Conservation (phyloP, 805 yeast genomes). For the Sungouiozyma intestinalis region DNA sequence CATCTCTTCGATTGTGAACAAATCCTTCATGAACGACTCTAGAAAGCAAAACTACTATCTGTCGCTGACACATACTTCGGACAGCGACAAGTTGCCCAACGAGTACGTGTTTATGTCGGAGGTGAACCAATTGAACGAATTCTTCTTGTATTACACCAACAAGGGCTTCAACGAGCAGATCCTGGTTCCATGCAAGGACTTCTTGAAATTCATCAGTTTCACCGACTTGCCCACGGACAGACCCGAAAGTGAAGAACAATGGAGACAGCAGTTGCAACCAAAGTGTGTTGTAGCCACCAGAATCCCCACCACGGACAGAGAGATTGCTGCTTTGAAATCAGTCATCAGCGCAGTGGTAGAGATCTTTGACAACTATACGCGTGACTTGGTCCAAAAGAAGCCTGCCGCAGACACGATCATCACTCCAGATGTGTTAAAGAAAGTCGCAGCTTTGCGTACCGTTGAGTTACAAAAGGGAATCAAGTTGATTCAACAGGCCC, state of each 20-base stretch:
- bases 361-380: conserved; percentile 48
- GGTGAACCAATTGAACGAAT: conserved; percentile 66
- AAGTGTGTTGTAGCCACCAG: conserved; percentile 45
- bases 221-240: conserved; percentile 75
- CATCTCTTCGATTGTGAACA: conserved; percentile 76
- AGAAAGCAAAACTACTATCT: conserved; percentile 73
- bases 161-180: conserved; percentile 30
- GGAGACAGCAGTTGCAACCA: conserved; percentile 38
- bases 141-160: conserved; percentile 13
- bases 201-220: conserved; percentile 60
- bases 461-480: conserved; percentile 58
- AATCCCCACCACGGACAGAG: conserved; percentile 39
- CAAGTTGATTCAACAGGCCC: conserved; percentile 54
- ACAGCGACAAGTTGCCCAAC: conserved; percentile 56
- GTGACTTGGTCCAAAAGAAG: conserved; percentile 23
- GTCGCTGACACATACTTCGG: conserved; percentile 75
- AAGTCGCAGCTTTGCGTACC: conserved; percentile 69
- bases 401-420: conserved; percentile 38
- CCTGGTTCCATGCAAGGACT: conserved; percentile 32
- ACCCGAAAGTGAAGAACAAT: conserved; percentile 52
- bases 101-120: conserved; percentile 86
- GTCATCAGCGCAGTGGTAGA: conserved; percentile 47
- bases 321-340: conserved; percentile 39
- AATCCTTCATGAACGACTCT: conserved; percentile 64
- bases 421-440: conserved; percentile 67